Percentiles rank a stretch among this genome's conserved stretches.
Conservation (phyloP, 148 eudicot genomes). For the Amaranthus palmeri region DNA sequence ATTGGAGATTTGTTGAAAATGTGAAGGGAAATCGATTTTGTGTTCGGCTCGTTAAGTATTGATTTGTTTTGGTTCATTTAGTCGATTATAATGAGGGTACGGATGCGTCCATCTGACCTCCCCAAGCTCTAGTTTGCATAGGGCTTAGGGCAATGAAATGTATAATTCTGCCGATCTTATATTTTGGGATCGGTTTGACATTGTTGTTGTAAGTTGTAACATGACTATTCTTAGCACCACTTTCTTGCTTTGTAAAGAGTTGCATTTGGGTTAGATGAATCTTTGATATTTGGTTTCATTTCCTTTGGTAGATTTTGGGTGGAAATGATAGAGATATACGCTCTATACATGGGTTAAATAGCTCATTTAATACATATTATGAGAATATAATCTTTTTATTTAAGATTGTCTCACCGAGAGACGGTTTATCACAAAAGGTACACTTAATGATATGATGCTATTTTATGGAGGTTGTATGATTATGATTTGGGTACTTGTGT, state of each 20-base stretch:
- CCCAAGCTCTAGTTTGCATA: no score
- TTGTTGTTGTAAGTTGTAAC: not conserved
- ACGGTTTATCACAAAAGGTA: no score
- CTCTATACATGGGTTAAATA: no score
- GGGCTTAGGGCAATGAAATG: no score
- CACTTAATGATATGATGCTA: conserved; percentile 12
- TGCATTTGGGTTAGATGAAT: conserved; percentile 4
- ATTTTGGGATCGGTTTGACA: not conserved
- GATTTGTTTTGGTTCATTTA: no score
- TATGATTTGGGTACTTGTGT: not conserved
- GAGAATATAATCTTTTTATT: no score
- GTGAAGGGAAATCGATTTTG: not conserved
- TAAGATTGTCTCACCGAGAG: no score
- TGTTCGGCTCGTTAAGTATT: not conserved
- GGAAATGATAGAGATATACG: no score
- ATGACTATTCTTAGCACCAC: conserved; percentile 7
- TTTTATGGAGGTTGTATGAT: not conserved
- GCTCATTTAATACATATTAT: no score
- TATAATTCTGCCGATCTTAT: not conserved
- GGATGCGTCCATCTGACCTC: no score
- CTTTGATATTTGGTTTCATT: not conserved
- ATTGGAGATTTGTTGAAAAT: not conserved
- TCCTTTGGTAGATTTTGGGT: not conserved
- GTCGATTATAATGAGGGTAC: no score
- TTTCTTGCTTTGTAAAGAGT: conserved; percentile 2